A percentile compares a stretch with the other conserved stretches of the same genome.
phyloP scores from a whole-genome alignment of 768 basidiomycete species.

The Russula brevipes region DNA sequence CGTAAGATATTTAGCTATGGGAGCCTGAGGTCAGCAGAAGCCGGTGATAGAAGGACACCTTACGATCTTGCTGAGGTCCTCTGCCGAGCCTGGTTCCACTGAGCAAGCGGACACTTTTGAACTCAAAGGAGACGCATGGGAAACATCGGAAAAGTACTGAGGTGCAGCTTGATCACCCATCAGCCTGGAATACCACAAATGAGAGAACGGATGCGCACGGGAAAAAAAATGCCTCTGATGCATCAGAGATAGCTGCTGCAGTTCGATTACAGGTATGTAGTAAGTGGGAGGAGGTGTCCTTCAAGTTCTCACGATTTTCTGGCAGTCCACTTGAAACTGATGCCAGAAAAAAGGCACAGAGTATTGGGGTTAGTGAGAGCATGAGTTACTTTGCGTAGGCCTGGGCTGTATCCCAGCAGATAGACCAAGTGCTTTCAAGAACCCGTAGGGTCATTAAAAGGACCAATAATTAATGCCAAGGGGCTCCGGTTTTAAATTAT shows the following conservation, averaged over 20 bases:
- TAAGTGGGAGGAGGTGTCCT: neutral
- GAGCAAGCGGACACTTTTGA: constrained; percentile 14
- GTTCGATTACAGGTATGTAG: neutral
- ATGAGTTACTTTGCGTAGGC: neutral
- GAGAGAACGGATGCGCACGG: neutral
- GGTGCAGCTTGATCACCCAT: constrained; percentile 2
- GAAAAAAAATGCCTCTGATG: constrained; percentile 2
- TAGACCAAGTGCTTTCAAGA: neutral
- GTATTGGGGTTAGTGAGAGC: neutral
- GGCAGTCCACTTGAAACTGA: neutral
- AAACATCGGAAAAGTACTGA: constrained; percentile 10
- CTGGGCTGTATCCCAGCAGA: neutral
- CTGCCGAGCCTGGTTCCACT: constrained; percentile 22
- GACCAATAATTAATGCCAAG: too few species aligned
- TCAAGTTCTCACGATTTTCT: neutral
- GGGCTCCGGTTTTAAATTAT: too few species aligned
- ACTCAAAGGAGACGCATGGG: constrained; percentile 8
- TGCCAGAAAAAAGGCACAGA: neutral
- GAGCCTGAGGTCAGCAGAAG: neutral
- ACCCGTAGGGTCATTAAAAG: neutral
- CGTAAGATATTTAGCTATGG: neutral
- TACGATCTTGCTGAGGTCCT: constrained; percentile 21
- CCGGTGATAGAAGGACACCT: neutral
- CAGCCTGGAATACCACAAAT: neutral
- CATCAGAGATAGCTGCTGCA: neutral